Conservation (phyloP, 257 asterid genomes). For the Apocynum venetum region DNA sequence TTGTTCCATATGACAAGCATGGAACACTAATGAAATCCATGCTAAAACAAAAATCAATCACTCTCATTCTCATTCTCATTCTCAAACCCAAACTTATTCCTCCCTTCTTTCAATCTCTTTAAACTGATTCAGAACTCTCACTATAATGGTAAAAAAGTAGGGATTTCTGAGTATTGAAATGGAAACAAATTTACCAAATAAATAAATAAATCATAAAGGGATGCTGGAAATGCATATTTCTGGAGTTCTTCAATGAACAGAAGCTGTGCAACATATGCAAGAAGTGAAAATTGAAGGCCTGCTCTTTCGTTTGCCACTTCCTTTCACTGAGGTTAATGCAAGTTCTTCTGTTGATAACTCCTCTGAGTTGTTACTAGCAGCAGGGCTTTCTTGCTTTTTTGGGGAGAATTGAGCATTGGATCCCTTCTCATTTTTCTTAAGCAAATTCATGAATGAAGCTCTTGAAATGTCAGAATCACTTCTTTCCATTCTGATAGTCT, state of each 20-base stretch:
- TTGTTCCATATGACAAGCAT: slow-evolving; percentile 1
- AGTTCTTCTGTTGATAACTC: slow-evolving; percentile 28
- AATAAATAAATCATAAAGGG: background rate
- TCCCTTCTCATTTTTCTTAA: slow-evolving; percentile 20
- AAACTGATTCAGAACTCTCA: background rate
- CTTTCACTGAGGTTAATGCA: slow-evolving; percentile 23
- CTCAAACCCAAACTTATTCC: background rate
- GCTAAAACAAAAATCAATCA: background rate
- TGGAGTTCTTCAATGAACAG: slow-evolving; percentile 22
- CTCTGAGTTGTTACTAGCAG: slow-evolving; percentile 12
- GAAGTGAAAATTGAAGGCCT: slow-evolving; percentile 64
- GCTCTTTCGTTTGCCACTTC: slow-evolving; percentile 37
- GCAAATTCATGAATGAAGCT: slow-evolving; percentile 21
- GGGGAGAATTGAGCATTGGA: slow-evolving; percentile 1
- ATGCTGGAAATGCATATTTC: background rate
- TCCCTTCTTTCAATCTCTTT: slow-evolving; percentile 10
- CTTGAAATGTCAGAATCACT: slow-evolving; percentile 44
- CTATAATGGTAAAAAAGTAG: background rate
- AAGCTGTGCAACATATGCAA: slow-evolving; percentile 73
- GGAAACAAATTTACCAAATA: background rate
- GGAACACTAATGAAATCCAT: background rate
- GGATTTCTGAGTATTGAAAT: background rate
- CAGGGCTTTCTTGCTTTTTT: slow-evolving; percentile 21
- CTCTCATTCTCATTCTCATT: slow-evolving; percentile 5
- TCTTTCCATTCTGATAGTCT: slow-evolving; percentile 65